Evolutionary conservation across 2,329 filamentous ascomycete genomes (phyloP), one percentile per base, ranked within the genome.

Genomic region (Fusarium metavorans): DNA sequence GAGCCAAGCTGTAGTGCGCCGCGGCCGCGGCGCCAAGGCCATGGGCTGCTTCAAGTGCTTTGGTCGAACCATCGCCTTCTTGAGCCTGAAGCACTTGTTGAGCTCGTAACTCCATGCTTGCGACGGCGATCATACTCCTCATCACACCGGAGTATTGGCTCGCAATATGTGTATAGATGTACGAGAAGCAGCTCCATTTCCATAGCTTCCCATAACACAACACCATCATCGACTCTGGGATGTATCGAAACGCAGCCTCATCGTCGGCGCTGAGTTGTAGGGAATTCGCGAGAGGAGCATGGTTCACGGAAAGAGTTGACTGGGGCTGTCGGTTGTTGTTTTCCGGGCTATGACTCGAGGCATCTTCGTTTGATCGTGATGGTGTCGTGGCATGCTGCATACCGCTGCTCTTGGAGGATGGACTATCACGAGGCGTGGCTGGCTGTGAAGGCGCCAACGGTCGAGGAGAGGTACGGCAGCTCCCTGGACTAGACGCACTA

Each of bases 111-210:
- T 77, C 75, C 75, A 77, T 77, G 1, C 71, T 56, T 1, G 75
- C 73, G 1, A 77, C 58, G 0, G 75, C 73, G 3, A 77, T 77
- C 18, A 77, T 73, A 56, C 75, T 71, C 27, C 73, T 73, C 75
- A 77, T 77, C 1, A 77, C 75, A 0, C 75, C 75, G 0, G 75
- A 41, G 23, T 77, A 77, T 41, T 69, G 65, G 18, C 20, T 77
- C 2, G 75, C 73, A 18, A 77, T 73, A 5, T 73, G 41, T 0
- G 60, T 34, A 10, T 77, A 67, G 13, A 77, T 73, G 23, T 77
- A 77, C 3, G 75, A 77, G 20, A 77, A 77, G 20, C 65, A 75
- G 10, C 73, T 76, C 75, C 75, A 77, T 13, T 60, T 60, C 75
- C 75, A 77, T 1, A 71, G 69, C 5, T 77, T 77, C 0, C 75